Evolutionary conservation across 352 stramenopile genomes (phyloP).

Genomic region (Pythium guiyangense): DNA sequence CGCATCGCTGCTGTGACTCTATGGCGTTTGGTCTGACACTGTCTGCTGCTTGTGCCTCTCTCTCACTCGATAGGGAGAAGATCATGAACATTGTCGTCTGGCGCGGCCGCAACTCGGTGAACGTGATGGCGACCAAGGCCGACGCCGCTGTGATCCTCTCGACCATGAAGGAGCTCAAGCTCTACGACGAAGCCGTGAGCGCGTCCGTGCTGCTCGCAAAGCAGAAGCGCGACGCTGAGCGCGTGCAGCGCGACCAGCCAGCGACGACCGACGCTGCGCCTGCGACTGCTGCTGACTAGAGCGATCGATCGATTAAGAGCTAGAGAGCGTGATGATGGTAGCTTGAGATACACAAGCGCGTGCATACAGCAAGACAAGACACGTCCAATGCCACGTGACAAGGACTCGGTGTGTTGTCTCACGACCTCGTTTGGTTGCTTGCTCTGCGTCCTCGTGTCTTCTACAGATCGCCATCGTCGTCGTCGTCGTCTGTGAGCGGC

Average conservation of each 20-base stretch:
- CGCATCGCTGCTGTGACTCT: too few relatives aligned
- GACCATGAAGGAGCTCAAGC: constrained; percentile 83
- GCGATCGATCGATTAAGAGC: not conserved
- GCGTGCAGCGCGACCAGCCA: constrained; percentile 25
- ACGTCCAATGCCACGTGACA: too few relatives aligned
- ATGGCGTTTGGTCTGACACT: constrained; percentile 7
- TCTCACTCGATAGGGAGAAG: constrained; percentile 38
- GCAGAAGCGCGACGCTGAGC: constrained; percentile 39
- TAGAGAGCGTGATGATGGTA: not conserved
- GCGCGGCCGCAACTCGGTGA: constrained; percentile 83
- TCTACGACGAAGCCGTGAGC: constrained; percentile 49
- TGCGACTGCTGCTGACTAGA: constrained; percentile 3
- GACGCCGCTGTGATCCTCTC: constrained; percentile 70
- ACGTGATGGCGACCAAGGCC: constrained; percentile 82
- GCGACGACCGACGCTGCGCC: not conserved
- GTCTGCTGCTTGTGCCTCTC: constrained; percentile 10
- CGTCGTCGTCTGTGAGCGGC: constrained; percentile 11
- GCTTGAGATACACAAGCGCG: too few relatives aligned
- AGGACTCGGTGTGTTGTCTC: too few relatives aligned
- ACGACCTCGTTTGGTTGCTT: not conserved
- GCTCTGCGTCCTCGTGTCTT: not conserved
- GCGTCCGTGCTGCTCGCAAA: constrained; percentile 43
- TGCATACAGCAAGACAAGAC: too few relatives aligned
- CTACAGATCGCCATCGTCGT: not conserved
- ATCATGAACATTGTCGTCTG: constrained; percentile 85